Percentiles rank a stretch among this genome's conserved stretches.
These are phyloP conservation scores for Boletus rex-veris DNA, from an alignment of 768 basidiomycete species.

Conservation along the genomic window DNA sequence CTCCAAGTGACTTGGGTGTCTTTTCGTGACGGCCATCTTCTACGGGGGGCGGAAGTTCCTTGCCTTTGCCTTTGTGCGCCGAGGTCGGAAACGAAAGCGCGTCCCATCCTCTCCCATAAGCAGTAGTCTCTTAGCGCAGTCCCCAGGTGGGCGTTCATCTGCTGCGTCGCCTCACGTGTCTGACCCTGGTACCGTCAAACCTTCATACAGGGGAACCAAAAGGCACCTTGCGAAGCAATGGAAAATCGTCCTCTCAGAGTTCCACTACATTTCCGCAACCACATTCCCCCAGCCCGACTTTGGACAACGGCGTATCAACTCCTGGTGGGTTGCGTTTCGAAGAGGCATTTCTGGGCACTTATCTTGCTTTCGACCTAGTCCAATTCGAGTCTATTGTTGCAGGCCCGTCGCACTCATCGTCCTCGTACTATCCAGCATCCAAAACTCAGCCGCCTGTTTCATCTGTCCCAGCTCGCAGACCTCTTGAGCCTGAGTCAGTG, in stretches of 20 bases:
- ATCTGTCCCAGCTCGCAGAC: constrained; percentile 3
- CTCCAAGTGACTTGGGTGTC: constrained; percentile 13
- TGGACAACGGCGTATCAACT: constrained; percentile 4
- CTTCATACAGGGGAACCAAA: constrained; percentile 4
- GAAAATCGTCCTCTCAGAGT: constrained; percentile 5
- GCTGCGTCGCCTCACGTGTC: background rate
- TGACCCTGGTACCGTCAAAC: constrained; percentile 8
- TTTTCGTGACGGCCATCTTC: constrained; percentile 4
- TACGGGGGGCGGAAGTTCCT: constrained; percentile 4
- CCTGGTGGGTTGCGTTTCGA: constrained; percentile 10
- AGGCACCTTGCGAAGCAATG: constrained; percentile 4
- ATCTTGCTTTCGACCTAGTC: constrained; percentile 5
- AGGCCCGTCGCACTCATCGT: constrained; percentile 8
- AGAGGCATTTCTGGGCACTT: background rate
- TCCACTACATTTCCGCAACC: background rate
- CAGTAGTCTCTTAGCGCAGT: constrained; percentile 1
- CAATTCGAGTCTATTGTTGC: constrained; percentile 4
- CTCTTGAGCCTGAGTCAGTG: constrained; percentile 7
- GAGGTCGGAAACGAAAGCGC: constrained; percentile 25
- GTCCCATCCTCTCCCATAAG: constrained; percentile 16
- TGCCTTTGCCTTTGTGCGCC: constrained; percentile 19
- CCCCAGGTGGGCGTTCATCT: constrained; percentile 22
- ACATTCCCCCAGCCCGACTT: background rate
- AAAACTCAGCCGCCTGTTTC: constrained; percentile 7
- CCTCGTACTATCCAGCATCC: constrained; percentile 4